Conservation (phyloP, 2,329 filamentous ascomycete genomes). For the Calonectria hongkongensis region DNA sequence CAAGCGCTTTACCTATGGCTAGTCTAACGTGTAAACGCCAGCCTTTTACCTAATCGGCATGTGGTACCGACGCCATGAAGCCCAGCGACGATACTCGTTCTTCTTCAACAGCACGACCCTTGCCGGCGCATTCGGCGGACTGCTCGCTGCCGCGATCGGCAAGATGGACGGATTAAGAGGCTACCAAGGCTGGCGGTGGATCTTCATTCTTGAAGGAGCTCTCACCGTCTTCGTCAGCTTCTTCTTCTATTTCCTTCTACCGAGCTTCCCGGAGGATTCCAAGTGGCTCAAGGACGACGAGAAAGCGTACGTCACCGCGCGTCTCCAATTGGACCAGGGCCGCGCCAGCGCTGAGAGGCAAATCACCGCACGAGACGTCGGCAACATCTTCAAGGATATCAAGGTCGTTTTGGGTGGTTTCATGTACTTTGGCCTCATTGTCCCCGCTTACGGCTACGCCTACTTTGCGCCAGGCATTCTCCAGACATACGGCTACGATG, state of each 20-base stretch:
- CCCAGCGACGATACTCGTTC: conserved; percentile 93
- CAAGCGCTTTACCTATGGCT: conserved; percentile 54
- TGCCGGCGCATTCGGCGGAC: conserved; percentile 89
- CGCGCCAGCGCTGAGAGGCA: conserved; percentile 77
- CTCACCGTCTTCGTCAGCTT: conserved; percentile 78
- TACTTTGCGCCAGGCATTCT: conserved; percentile 87
- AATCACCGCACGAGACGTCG: conserved; percentile 75
- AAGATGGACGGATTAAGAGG: conserved; percentile 84
- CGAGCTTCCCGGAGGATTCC: conserved; percentile 84
- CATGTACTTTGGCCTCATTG: conserved; percentile 88
- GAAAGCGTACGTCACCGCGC: conserved; percentile 77
- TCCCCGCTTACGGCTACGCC: conserved; percentile 85
- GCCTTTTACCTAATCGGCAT: conserved; percentile 85
- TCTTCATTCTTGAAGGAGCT: conserved; percentile 86
- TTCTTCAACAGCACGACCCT: conserved; percentile 91
- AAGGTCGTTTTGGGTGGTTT: conserved; percentile 84
- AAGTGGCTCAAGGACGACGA: conserved; percentile 85
- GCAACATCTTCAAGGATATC: conserved; percentile 81
- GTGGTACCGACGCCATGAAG: conserved; percentile 92
- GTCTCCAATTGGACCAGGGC: conserved; percentile 82
- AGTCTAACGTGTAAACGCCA: conserved; percentile 59
- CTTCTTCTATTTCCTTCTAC: conserved; percentile 81
- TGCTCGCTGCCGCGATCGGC: conserved; percentile 91
- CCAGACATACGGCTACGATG: conserved; percentile 76
- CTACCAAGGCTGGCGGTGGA: conserved; percentile 87